phyloP scores from a whole-genome alignment of 2,329 filamentous ascomycete species.

The Claviceps quebecensis region DNA sequence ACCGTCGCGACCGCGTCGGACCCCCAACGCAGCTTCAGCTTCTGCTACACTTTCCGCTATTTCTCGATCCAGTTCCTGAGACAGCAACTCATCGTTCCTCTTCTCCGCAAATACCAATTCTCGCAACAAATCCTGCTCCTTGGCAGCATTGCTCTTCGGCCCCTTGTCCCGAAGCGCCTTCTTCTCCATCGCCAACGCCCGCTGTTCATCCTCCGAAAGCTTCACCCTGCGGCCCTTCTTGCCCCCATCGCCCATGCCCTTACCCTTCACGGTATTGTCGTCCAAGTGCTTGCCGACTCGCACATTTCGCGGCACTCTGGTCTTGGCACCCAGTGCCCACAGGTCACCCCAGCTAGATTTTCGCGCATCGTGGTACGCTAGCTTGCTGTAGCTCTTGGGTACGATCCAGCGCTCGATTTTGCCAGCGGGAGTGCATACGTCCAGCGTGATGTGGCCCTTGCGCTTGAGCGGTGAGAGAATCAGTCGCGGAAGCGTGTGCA shows the following conservation, averaged over 20 bases:
- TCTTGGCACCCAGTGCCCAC: constrained; percentile 92
- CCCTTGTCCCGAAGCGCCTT: constrained; percentile 21
- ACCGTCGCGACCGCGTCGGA: neutral
- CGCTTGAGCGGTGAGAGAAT: constrained; percentile 76
- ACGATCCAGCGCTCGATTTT: constrained; percentile 89
- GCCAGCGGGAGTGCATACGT: constrained; percentile 77
- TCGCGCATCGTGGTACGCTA: constrained; percentile 82
- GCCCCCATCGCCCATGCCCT: neutral
- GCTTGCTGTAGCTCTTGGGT: constrained; percentile 62
- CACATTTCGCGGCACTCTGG: constrained; percentile 47
- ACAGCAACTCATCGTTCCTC: constrained; percentile 17
- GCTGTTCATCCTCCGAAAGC: constrained; percentile 18
- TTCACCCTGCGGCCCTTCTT: constrained; percentile 28
- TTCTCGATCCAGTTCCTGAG: constrained; percentile 19
- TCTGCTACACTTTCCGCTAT: constrained; percentile 13
- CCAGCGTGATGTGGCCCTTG: constrained; percentile 73
- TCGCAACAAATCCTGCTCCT: constrained; percentile 24
- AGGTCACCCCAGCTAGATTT: constrained; percentile 87
- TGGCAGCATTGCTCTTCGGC: constrained; percentile 27
- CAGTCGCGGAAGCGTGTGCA: constrained; percentile 62
- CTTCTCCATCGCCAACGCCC: constrained; percentile 25
- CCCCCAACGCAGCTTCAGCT: neutral
- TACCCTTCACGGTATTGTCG: constrained; percentile 13
- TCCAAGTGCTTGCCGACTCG: constrained; percentile 40
- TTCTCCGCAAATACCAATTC: constrained; percentile 24